These are phyloP conservation scores for Silene latifolia DNA, from an alignment of 148 eudicot species.

Conservation along the genomic window DNA sequence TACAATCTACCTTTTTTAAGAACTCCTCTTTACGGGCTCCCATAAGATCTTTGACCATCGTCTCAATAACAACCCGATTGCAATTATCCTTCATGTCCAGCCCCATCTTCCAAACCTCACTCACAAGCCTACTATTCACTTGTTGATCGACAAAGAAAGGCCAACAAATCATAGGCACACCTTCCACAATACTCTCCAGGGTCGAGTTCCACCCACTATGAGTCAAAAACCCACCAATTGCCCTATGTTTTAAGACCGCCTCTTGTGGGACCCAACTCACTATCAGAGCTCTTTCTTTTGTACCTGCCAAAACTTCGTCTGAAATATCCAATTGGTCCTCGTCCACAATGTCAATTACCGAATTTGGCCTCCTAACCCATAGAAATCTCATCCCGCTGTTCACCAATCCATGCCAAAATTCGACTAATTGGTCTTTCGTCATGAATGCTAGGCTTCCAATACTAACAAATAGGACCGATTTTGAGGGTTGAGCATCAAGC, in stretches of 20 bases:
- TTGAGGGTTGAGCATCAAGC: slow-evolving; percentile 32
- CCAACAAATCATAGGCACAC: slow-evolving; percentile 40
- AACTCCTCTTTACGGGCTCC: slow-evolving; percentile 20
- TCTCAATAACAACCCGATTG: slow-evolving; percentile 21
- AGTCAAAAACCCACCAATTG: slow-evolving; percentile 34
- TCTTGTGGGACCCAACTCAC: slow-evolving; percentile 38
- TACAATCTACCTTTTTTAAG: background rate
- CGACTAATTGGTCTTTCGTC: slow-evolving; percentile 30
- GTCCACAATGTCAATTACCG: slow-evolving; percentile 6
- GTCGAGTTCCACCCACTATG: slow-evolving; percentile 42
- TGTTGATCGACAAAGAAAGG: slow-evolving; percentile 32
- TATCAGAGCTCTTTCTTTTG: slow-evolving; percentile 23
- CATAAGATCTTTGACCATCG: slow-evolving; percentile 29
- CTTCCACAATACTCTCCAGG: slow-evolving; percentile 28
- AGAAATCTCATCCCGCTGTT: slow-evolving; percentile 21
- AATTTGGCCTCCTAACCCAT: slow-evolving; percentile 31
- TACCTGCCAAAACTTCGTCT: slow-evolving; percentile 11
- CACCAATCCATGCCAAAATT: slow-evolving; percentile 31
- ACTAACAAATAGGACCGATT: slow-evolving; percentile 36
- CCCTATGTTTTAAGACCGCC: slow-evolving; percentile 27
- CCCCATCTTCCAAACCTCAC: slow-evolving; percentile 31
- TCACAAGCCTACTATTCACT: slow-evolving; percentile 30
- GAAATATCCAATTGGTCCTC: slow-evolving; percentile 2
- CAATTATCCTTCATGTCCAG: slow-evolving; percentile 33
- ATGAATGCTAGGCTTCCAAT: slow-evolving; percentile 32